Percentiles rank a stretch among this genome's conserved stretches.
These are phyloP conservation scores for Boletus rubropictus DNA, from an alignment of 768 basidiomycete species.

Conservation along the genomic window DNA sequence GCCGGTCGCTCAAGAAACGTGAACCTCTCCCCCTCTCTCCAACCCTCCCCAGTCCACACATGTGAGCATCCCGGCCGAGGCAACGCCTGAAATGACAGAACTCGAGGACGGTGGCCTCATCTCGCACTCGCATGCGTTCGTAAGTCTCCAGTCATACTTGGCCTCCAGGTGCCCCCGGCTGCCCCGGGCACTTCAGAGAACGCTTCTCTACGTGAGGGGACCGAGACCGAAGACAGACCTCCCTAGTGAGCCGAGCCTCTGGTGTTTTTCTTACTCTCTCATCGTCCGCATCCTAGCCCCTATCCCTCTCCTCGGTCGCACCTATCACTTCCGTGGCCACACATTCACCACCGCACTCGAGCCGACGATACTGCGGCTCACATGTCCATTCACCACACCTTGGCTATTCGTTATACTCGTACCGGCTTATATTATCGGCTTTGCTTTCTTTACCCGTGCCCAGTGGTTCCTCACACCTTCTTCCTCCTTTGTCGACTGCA, in stretches of 20 bases:
- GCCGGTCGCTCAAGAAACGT: slow-evolving; percentile 10
- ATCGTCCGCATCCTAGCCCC: slow-evolving; percentile 37
- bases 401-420: slow-evolving; percentile 53
- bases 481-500: slow-evolving; percentile 60
- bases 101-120: not conserved
- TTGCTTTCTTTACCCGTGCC: slow-evolving; percentile 67
- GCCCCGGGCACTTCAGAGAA: slow-evolving; percentile 6
- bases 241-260: slow-evolving; percentile 32
- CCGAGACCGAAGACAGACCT: slow-evolving; percentile 53
- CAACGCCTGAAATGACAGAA: slow-evolving; percentile 3
- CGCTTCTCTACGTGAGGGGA: slow-evolving; percentile 44
- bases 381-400: slow-evolving; percentile 45
- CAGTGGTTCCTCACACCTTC: slow-evolving; percentile 68
- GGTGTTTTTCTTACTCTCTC: not conserved
- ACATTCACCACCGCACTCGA: slow-evolving; percentile 48
- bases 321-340: slow-evolving; percentile 34
- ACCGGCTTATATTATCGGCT: slow-evolving; percentile 59
- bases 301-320: slow-evolving; percentile 48
- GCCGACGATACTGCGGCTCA: slow-evolving; percentile 44
- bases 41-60: slow-evolving; percentile 12
- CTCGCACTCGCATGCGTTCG: not conserved
- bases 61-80: slow-evolving; percentile 3
- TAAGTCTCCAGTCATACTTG: slow-evolving; percentile 6
- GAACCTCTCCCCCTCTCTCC: not conserved
- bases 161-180: slow-evolving; percentile 18